Evolutionary conservation across 164 flowering plant species (phyloP).

Genomic region (Cinnamomum chago): DNA sequence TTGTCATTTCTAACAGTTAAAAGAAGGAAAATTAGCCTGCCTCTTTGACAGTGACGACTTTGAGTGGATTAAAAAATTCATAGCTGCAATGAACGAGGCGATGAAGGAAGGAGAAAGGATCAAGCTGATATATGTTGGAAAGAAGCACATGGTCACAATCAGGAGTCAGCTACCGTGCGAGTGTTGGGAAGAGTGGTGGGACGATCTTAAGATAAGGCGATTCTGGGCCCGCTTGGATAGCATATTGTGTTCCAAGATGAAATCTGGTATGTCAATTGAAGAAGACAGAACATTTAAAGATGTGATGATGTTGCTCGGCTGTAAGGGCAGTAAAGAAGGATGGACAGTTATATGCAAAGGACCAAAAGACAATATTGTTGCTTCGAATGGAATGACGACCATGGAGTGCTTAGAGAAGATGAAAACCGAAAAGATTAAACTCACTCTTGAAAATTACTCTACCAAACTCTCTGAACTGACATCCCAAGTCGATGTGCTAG

Average conservation of each 20-base stretch:
- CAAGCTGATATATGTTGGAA: constrained; percentile 41
- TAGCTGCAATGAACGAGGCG: constrained; percentile 9
- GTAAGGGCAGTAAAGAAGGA: constrained; percentile 39
- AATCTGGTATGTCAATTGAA: constrained; percentile 30
- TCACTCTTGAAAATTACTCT: constrained; percentile 29
- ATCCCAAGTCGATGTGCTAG: constrained; percentile 21
- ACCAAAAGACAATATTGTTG: constrained; percentile 28
- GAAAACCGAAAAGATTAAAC: constrained; percentile 28
- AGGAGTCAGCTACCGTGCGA: constrained; percentile 21
- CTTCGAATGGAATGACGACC: constrained; percentile 40
- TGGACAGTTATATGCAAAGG: constrained; percentile 62
- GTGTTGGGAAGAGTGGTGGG: constrained; percentile 7
- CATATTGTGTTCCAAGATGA: constrained; percentile 50
- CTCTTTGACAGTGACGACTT: constrained; percentile 41
- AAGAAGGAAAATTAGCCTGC: constrained; percentile 23
- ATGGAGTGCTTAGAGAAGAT: constrained; percentile 19
- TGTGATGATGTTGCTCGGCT: constrained; percentile 48
- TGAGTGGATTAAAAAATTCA: constrained; percentile 35
- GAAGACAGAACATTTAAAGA: constrained; percentile 42
- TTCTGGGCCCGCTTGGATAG: constrained; percentile 54
- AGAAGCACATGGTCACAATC: constrained; percentile 23
- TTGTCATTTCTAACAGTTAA: constrained; percentile 13
- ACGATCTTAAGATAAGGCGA: constrained; percentile 29
- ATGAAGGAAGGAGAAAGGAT: constrained; percentile 11
- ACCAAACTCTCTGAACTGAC: constrained; percentile 28